These are phyloP conservation scores for Juglanconis oblonga DNA, from an alignment of 2,329 filamentous ascomycete species.

Conservation along the genomic window DNA sequence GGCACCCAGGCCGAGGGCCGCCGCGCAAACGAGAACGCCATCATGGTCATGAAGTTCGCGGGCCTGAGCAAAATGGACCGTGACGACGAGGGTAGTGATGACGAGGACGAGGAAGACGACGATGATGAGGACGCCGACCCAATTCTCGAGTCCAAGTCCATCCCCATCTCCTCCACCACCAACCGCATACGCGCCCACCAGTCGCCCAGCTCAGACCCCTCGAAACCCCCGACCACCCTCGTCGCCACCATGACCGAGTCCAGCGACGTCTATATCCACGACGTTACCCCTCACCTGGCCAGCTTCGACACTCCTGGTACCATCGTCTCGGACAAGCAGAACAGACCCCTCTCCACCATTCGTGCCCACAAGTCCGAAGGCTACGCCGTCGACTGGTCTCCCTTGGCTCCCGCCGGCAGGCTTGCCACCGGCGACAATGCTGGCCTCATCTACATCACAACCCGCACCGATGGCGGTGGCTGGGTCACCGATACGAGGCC, in stretches of 20 bases:
- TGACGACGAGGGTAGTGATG: constrained; percentile 62
- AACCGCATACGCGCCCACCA: constrained; percentile 92
- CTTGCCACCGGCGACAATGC: constrained; percentile 89
- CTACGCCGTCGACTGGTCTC: constrained; percentile 97
- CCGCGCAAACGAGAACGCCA: constrained; percentile 79
- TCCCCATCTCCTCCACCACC: constrained; percentile 81
- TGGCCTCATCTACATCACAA: constrained; percentile 85
- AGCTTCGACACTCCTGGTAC: constrained; percentile 89
- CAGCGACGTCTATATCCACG: constrained; percentile 84
- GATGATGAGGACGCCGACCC: constrained; percentile 80
- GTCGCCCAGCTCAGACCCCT: constrained; percentile 66
- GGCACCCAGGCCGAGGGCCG: constrained; percentile 85
- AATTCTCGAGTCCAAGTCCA: constrained; percentile 87
- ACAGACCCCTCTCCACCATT: constrained; percentile 84
- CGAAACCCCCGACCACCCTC: constrained; percentile 73
- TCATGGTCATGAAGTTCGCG: constrained; percentile 96
- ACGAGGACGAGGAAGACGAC: constrained; percentile 67
- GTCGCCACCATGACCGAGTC: constrained; percentile 93
- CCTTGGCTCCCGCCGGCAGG: constrained; percentile 74
- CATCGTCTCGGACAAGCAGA: constrained; percentile 74
- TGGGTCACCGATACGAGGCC: constrained; percentile 84
- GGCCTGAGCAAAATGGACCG: constrained; percentile 84
- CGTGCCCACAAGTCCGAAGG: constrained; percentile 91
- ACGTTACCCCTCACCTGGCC: constrained; percentile 83
- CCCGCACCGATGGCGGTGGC: constrained; percentile 79